These are phyloP conservation scores for Aspergillus panamensis DNA, from an alignment of 495 filamentous ascomycete genomes.

Conservation along the genomic window DNA sequence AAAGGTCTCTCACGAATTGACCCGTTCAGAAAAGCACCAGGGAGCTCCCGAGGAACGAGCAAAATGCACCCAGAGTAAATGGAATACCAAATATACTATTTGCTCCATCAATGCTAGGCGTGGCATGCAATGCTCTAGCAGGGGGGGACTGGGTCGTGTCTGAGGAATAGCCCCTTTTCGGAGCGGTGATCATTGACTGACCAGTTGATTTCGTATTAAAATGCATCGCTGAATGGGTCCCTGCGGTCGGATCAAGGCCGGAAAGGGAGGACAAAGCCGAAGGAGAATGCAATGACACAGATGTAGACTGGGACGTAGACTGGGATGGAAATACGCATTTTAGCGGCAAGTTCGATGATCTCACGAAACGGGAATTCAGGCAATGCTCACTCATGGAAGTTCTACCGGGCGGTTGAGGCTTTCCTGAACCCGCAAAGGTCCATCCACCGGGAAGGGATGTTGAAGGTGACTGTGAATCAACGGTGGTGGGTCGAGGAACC, in stretches of 20 bases:
- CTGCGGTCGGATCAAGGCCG: constrained; percentile 33
- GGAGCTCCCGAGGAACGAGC: constrained; percentile 20
- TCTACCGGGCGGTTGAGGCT: constrained; percentile 45
- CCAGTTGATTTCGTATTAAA: constrained; percentile 22
- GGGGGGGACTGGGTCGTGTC: background rate
- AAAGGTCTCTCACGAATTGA: background rate
- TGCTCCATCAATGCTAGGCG: constrained; percentile 23
- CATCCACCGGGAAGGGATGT: constrained; percentile 64
- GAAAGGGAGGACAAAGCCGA: constrained; percentile 46
- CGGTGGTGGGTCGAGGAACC: constrained; percentile 44
- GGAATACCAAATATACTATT: constrained; percentile 9
- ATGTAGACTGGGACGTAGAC: constrained; percentile 51
- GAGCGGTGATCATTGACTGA: constrained; percentile 77
- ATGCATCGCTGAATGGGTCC: background rate
- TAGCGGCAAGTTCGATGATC: constrained; percentile 24
- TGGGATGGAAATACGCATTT: constrained; percentile 27
- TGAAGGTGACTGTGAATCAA: constrained; percentile 31
- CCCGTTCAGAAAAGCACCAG: constrained; percentile 1
- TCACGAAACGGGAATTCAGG: constrained; percentile 22
- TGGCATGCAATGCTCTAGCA: constrained; percentile 5
- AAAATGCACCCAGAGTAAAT: constrained; percentile 14
- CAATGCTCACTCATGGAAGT: constrained; percentile 50
- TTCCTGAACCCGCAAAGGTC: constrained; percentile 68
- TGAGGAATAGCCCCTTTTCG: background rate
- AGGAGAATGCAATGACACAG: constrained; percentile 41